Conservation (phyloP, 176 grass and related monocot genomes). For the Neostapfia colusana region DNA sequence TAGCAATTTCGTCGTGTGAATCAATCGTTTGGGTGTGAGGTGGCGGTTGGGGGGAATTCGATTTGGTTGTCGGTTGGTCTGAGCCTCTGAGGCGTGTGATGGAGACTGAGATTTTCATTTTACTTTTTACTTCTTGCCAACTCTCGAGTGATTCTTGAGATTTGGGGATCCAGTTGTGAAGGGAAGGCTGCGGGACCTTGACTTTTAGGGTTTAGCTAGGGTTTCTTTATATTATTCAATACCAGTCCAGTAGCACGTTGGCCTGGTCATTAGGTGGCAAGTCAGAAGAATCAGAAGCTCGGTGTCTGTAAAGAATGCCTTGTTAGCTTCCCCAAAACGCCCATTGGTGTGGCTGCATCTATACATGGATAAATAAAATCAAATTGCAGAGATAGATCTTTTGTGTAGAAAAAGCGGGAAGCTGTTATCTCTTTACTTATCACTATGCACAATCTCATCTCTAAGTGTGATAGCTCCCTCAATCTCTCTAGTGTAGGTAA, state of each 20-base stretch:
- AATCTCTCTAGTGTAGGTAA: not conserved
- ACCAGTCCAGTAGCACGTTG: constrained; percentile 37
- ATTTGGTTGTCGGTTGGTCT: not conserved
- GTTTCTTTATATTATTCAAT: constrained; percentile 48
- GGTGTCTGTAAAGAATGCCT: constrained; percentile 11
- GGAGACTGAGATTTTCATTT: not conserved
- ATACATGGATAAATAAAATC: constrained; percentile 9
- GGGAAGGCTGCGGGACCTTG: constrained; percentile 22
- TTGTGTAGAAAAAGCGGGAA: not conserved
- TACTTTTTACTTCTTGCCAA: not conserved
- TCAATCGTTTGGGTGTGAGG: not conserved
- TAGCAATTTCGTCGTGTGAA: not conserved
- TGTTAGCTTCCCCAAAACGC: constrained; percentile 8
- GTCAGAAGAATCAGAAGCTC: constrained; percentile 18
- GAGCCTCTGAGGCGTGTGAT: not conserved
- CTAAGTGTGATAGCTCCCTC: constrained; percentile 5
- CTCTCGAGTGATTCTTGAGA: not conserved
- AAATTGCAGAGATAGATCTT: not conserved
- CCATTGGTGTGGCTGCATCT: not conserved
- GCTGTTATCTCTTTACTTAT: not conserved
- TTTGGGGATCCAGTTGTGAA: constrained; percentile 26
- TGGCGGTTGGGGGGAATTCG: not conserved
- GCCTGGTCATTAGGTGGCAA: not conserved
- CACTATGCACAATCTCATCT: not conserved
- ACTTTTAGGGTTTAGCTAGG: constrained; percentile 52